phyloP scores from a whole-genome alignment of 1,139 yeast species.

The Kluyveromyces sp. region DNA sequence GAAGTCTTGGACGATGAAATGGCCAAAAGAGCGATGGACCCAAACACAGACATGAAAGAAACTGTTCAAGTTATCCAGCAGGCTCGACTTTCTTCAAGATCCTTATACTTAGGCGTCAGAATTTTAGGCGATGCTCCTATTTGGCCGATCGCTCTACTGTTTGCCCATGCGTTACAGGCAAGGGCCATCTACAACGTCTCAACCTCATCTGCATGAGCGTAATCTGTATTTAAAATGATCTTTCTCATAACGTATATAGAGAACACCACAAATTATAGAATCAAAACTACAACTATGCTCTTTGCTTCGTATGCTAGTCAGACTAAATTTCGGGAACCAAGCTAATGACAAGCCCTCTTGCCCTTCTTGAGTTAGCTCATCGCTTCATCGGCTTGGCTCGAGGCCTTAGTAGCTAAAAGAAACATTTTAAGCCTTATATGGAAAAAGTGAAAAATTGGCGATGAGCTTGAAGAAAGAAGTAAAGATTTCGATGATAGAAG shows the following conservation, averaged over 20 bases:
- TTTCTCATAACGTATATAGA: too few relatives aligned
- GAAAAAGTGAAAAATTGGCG: slow-evolving; percentile 4
- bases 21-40: slow-evolving; percentile 38
- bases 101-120: slow-evolving; percentile 60
- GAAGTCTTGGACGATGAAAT: slow-evolving; percentile 40
- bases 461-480: neutral
- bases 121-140: slow-evolving; percentile 75
- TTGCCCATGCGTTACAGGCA: slow-evolving; percentile 68
- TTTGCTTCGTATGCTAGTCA: too few relatives aligned
- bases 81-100: slow-evolving; percentile 48
- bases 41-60: slow-evolving; percentile 36
- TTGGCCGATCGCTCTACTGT: slow-evolving; percentile 71
- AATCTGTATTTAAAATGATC: too few relatives aligned
- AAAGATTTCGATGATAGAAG: neutral
- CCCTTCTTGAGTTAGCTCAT: too few relatives aligned
- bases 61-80: slow-evolving; percentile 40
- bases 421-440: neutral
- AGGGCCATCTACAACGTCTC: slow-evolving; percentile 43
- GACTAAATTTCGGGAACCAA: too few relatives aligned
- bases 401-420: too few relatives aligned
- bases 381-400: too few relatives aligned
- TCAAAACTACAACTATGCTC: too few relatives aligned
- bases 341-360: too few relatives aligned
- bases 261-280: neutral
- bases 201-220: slow-evolving; percentile 1